A percentile compares a stretch with the other conserved stretches of the same genome.
Conservation (phyloP, 2,329 filamentous ascomycete species). For the Fusarium drepaniforme region DNA sequence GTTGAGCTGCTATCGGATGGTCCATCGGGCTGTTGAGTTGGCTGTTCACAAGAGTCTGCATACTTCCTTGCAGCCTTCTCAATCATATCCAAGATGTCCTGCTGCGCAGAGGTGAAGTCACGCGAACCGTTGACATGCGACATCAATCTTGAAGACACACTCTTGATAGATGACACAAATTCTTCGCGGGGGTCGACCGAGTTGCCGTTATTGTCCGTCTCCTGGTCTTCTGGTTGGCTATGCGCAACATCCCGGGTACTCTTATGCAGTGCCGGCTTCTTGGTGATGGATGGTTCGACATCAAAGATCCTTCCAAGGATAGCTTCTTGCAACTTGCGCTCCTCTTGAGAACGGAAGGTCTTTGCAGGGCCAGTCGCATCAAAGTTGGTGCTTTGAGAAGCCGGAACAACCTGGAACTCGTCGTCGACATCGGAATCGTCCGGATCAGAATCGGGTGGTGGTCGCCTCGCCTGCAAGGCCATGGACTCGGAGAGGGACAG, state of each 20-base stretch:
- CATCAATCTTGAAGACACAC: conserved; percentile 58
- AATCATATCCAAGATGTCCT: conserved; percentile 63
- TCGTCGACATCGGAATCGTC: conserved; percentile 68
- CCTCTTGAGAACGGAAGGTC: conserved; percentile 62
- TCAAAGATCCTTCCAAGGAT: conserved; percentile 66
- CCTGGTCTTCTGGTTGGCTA: conserved; percentile 31
- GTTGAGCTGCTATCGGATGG: conserved; percentile 12
- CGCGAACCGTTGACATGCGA: conserved; percentile 53
- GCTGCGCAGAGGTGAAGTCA: conserved; percentile 52
- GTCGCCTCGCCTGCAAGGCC: conserved; percentile 56
- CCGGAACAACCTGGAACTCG: conserved; percentile 62
- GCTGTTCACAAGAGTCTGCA: conserved; percentile 53
- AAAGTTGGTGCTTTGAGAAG: conserved; percentile 46
- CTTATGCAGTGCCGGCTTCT: conserved; percentile 48
- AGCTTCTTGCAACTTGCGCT: conserved; percentile 66
- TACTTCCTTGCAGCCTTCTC: conserved; percentile 65
- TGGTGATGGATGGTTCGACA: conserved; percentile 56
- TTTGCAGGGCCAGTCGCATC: conserved; percentile 59
- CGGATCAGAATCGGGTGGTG: conserved; percentile 53
- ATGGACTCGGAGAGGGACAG: conserved; percentile 70
- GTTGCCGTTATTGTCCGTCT: conserved; percentile 31
- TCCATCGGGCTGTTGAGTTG: conserved; percentile 28
- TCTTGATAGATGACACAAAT: conserved; percentile 51
- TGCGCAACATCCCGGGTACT: conserved; percentile 33
- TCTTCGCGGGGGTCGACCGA: conserved; percentile 45